Evolutionary conservation across 2,329 filamentous ascomycete genomes (phyloP).

Genomic region (Colletotrichum siamense): DNA sequence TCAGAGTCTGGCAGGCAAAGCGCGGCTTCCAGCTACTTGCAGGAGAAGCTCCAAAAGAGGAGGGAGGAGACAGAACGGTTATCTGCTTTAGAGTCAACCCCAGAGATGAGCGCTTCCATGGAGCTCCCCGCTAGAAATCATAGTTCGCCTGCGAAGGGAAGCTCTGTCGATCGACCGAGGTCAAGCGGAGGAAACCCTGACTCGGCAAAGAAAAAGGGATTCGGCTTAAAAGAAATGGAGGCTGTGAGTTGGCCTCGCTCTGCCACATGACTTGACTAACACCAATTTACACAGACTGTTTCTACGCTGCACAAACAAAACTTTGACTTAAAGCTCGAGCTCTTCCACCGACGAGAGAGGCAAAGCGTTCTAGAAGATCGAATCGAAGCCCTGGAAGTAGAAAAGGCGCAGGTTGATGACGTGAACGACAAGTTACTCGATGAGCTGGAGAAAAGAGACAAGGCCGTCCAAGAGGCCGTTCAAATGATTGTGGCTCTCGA

Average conservation of each 20-base stretch:
- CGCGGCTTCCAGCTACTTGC: conserved; percentile 56
- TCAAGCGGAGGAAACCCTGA: conserved; percentile 48
- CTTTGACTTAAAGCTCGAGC: conserved; percentile 76
- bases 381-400: conserved; percentile 58
- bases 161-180: conserved; percentile 41
- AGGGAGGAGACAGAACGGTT: conserved; percentile 52
- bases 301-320: conserved; percentile 77
- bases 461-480: conserved; percentile 74
- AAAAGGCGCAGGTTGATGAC: conserved; percentile 59
- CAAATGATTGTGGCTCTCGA: conserved; percentile 72
- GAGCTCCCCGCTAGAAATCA: conserved; percentile 40
- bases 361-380: conserved; percentile 64
- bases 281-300: conserved; percentile 52
- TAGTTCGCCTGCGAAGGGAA: conserved; percentile 44
- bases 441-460: conserved; percentile 72
- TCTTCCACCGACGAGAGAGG: conserved; percentile 72
- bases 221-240: conserved; percentile 73
- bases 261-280: conserved; percentile 7
- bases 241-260: conserved; percentile 45
- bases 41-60: conserved; percentile 59
- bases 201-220: conserved; percentile 51
- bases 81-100: conserved; percentile 38
- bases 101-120: conserved; percentile 42
- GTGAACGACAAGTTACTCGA: conserved; percentile 63
- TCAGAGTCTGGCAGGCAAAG: conserved; percentile 45